Conservation (phyloP, 257 asterid species). For the Ilex asprella region DNA sequence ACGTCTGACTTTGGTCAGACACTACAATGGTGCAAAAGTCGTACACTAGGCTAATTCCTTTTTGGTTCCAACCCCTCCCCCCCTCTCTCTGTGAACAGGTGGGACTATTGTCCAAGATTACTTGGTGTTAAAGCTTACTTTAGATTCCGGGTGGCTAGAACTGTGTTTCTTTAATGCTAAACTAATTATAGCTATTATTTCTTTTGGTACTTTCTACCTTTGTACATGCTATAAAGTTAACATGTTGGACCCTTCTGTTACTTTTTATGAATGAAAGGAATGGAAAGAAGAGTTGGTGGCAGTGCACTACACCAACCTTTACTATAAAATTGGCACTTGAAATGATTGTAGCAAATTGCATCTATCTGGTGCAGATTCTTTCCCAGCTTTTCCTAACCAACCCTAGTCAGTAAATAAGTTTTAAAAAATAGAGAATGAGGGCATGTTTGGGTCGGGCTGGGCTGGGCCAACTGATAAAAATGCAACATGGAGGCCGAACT, state of each 20-base stretch:
- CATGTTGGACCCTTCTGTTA: neutral
- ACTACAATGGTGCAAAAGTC: too few species aligned
- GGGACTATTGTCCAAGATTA: constrained; percentile 32
- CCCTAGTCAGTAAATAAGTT: too few species aligned
- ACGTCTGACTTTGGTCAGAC: too few species aligned
- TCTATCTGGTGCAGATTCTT: too few species aligned
- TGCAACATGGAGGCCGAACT: too few species aligned
- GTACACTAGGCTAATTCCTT: too few species aligned
- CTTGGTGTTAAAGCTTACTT: constrained; percentile 27
- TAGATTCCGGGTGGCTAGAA: neutral
- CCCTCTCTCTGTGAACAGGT: constrained; percentile 12
- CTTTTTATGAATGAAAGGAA: constrained; percentile 11
- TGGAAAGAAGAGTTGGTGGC: neutral
- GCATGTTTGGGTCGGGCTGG: too few species aligned
- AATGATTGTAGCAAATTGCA: too few species aligned
- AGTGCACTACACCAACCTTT: constrained; percentile 1
- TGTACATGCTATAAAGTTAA: constrained; percentile 5
- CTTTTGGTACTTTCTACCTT: neutral
- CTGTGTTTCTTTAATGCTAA: neutral
- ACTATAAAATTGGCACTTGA: neutral
- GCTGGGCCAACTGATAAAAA: too few species aligned
- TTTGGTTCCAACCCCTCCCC: too few species aligned
- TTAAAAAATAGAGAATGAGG: too few species aligned
- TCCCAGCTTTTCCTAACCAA: too few species aligned
- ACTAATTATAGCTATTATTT: constrained; percentile 20